A percentile compares a stretch with the other conserved stretches of the same genome.
Evolutionary conservation across 1,139 yeast species (phyloP).

Genomic region (Candida freyschussii): DNA sequence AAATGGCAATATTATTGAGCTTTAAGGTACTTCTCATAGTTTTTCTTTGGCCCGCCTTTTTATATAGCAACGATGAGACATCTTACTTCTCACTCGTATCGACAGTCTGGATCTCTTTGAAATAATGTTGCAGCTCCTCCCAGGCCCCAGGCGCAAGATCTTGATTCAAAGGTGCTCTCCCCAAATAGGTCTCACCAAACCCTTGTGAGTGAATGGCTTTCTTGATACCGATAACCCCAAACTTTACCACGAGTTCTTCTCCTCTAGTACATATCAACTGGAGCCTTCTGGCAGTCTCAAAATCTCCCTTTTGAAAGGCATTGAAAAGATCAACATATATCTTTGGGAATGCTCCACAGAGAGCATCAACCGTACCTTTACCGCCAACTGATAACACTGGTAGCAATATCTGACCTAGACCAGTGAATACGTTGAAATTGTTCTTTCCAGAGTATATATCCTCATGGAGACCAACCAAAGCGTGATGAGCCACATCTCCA

Average conservation of each 20-base stretch:
- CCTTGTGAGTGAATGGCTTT: constrained; percentile 36
- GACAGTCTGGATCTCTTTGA: constrained; percentile 11
- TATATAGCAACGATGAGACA: no score
- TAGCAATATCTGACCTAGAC: constrained; percentile 42
- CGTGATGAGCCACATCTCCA: constrained; percentile 32
- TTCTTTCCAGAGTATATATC: constrained; percentile 29
- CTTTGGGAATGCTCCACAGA: constrained; percentile 46
- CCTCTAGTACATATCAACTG: constrained; percentile 38
- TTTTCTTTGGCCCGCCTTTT: no score
- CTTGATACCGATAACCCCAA: constrained; percentile 44
- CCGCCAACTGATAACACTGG: constrained; percentile 42
- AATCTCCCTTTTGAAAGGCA: constrained; percentile 33
- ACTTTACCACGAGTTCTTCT: constrained; percentile 36
- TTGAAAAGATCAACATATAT: constrained; percentile 35
- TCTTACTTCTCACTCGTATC: constrained; percentile 14
- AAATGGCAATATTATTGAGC: no score
- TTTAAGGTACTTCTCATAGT: no score
- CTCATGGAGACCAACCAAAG: constrained; percentile 37
- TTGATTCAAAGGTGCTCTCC: constrained; percentile 33
- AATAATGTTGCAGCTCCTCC: constrained; percentile 15
- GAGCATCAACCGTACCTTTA: constrained; percentile 44
- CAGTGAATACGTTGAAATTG: constrained; percentile 42
- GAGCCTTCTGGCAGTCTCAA: constrained; percentile 32
- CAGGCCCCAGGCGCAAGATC: constrained; percentile 24
- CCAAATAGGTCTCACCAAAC: constrained; percentile 33